Evolutionary conservation across 1,139 yeast genomes (phyloP).

Genomic region (Suhomyces maxii): DNA sequence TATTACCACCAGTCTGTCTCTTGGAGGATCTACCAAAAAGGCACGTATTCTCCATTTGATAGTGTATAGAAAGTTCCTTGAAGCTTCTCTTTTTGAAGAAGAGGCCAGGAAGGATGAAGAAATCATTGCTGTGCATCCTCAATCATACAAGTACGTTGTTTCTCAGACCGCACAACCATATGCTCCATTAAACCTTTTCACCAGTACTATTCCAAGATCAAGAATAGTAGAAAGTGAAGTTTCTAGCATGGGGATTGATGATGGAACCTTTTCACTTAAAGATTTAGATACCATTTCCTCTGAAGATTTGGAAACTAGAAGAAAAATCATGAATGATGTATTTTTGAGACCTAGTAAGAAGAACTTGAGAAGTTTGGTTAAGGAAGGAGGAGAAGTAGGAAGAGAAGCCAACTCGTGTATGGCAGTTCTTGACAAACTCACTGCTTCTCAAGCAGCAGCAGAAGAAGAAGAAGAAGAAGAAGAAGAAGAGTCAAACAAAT

Average conservation of each 20-base stretch:
- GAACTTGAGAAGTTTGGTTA: conserved; percentile 53
- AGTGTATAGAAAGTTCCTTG: conserved; percentile 43
- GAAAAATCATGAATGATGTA: conserved; percentile 53
- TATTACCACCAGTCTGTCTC: conserved; percentile 43
- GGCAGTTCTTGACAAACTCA: conserved; percentile 18
- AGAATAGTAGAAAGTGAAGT: conserved; percentile 5
- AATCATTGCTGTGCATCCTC: conserved; percentile 37
- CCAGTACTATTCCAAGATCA: conserved; percentile 31
- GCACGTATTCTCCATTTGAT: conserved; percentile 46
- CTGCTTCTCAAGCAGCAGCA: background rate
- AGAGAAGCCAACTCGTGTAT: conserved; percentile 50
- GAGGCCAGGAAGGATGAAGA: conserved; percentile 5
- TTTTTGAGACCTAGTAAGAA: conserved; percentile 49
- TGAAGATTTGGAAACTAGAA: conserved; percentile 65
- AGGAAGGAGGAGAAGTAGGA: conserved; percentile 79
- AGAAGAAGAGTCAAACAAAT: background rate
- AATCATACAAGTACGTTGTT: conserved; percentile 50
- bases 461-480: background rate
- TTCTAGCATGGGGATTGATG: conserved; percentile 16
- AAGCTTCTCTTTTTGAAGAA: conserved; percentile 35
- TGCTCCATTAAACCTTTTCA: conserved; percentile 56
- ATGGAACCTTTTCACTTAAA: conserved; percentile 28
- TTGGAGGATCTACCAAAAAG: conserved; percentile 39
- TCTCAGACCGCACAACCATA: conserved; percentile 63
- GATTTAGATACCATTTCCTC: conserved; percentile 39